These are phyloP conservation scores for Pythium folliculosum DNA, from an alignment of 352 stramenopile species.

Conservation along the genomic window DNA sequence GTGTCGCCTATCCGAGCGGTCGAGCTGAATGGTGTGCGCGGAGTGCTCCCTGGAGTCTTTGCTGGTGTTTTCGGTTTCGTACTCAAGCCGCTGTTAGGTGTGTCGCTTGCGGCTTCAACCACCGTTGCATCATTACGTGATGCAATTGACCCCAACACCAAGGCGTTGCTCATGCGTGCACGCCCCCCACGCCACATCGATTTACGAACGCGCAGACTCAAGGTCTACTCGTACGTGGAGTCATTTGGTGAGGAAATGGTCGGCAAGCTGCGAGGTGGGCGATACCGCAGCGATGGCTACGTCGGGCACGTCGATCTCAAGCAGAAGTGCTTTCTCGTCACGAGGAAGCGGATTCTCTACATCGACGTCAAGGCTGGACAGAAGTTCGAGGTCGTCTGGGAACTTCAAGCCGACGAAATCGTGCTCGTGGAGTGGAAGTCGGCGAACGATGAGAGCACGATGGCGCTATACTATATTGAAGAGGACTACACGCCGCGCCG, in stretches of 20 bases:
- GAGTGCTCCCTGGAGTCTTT: slow-evolving; percentile 74
- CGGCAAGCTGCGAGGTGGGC: slow-evolving; percentile 70
- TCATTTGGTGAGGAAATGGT: slow-evolving; percentile 88
- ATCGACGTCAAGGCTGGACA: slow-evolving; percentile 66
- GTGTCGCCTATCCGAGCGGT: slow-evolving; percentile 85
- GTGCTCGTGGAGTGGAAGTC: slow-evolving; percentile 70
- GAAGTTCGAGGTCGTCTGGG: slow-evolving; percentile 83
- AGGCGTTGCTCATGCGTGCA: slow-evolving; percentile 72
- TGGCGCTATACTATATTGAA: slow-evolving; percentile 75
- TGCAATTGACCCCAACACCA: slow-evolving; percentile 76
- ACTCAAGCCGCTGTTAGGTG: slow-evolving; percentile 76
- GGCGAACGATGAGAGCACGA: slow-evolving; percentile 26
- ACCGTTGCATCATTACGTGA: slow-evolving; percentile 80
- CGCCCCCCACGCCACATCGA: slow-evolving; percentile 83
- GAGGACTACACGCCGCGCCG: slow-evolving; percentile 60
- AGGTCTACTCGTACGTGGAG: slow-evolving; percentile 88
- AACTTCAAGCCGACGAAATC: slow-evolving; percentile 77
- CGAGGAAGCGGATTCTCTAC: slow-evolving; percentile 78
- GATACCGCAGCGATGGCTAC: slow-evolving; percentile 81
- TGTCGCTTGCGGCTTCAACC: slow-evolving; percentile 73
- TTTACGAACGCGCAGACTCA: slow-evolving; percentile 73
- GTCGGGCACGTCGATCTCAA: slow-evolving; percentile 81
- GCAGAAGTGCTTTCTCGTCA: slow-evolving; percentile 86
- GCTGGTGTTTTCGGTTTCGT: slow-evolving; percentile 80
- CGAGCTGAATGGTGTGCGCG: slow-evolving; percentile 74